Evolutionary conservation across 441 rosid genomes (phyloP).

Genomic region (Daphne laureola): DNA sequence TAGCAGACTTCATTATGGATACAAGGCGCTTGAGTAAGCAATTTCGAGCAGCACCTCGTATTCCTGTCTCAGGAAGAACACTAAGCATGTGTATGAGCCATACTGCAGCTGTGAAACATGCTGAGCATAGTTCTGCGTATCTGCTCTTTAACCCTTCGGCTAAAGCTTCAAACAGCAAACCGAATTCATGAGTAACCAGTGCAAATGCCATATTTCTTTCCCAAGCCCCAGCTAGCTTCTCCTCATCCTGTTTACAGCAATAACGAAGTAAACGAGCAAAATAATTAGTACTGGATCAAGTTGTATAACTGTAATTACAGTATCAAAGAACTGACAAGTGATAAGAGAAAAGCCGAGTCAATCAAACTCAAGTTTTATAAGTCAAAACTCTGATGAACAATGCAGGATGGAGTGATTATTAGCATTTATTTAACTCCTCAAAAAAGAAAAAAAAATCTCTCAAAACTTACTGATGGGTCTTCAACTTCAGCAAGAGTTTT

Average conservation of each 20-base stretch:
- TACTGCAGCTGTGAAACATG: constrained; percentile 48
- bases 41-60: constrained; percentile 56
- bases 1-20: constrained; percentile 40
- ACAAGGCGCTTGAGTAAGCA: constrained; percentile 60
- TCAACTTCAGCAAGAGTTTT: constrained; percentile 32
- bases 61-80: constrained; percentile 60
- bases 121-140: constrained; percentile 32
- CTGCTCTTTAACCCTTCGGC: constrained; percentile 57
- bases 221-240: constrained; percentile 61
- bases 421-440: constrained; percentile 1
- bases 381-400: no score
- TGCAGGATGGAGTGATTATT: no score
- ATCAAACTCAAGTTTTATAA: background rate
- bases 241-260: constrained; percentile 35
- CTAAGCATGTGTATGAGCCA: constrained; percentile 61
- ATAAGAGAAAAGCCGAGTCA: background rate
- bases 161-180: constrained; percentile 61
- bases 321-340: no score
- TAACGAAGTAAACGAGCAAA: constrained; percentile 5
- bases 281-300: background rate
- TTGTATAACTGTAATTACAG: no score
- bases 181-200: constrained; percentile 60
- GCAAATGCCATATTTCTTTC: constrained; percentile 56
- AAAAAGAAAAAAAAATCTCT: background rate
- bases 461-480: constrained; percentile 37